Base-by-base conservation (phyloP, 2,329 filamentous ascomycete species). In the Dactylellina haptotyla region DNA sequence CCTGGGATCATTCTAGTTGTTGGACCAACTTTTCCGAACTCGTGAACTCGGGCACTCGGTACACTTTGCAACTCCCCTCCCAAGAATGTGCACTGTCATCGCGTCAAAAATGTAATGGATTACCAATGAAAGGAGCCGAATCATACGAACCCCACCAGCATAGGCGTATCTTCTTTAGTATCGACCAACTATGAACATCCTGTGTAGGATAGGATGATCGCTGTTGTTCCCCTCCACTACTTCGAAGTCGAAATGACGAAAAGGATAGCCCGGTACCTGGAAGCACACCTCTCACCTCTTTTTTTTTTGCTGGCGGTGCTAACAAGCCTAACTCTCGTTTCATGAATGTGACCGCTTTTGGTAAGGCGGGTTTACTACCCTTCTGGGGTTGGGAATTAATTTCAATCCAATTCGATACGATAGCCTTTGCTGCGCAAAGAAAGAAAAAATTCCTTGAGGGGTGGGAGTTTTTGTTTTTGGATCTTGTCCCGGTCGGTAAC, bases 11-110 rank as follows among this genome's bases (percentile, higher is more conserved):
- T 5, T 53, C 8, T 53, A 20, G 12, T 53, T 53, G 26, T 34
- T 23, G 9, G 18, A 20, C 53, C 34, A 57, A 57, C 53, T 26
- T 28, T 32, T 10, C 20, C 6, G 32, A 53, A 58, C 62, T 58
- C 53, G 63, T 53, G 53, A 53, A 59, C 63, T 59, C 45, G 63
- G 56, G 18, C 14, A 67, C 63, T 53, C 63, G 63, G 63, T 50
- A 20, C 14, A 39, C 18, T 26, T 32, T n/a, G n/a, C n/a, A 23
- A 41, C 23, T 53, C 18, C 4, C 37, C 12, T 1, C 12, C 12
- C 6, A n/a, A 4, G 14, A 12, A n/a, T 41, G 37, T 41, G 14
- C 32, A 34, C 6, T 23, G 18, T 41, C 41, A 20, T 50, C n/a
- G 8, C 23, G 12, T 34, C 6, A n/a, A 45, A 50, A n/a, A 59